Percentiles rank a stretch among this genome's conserved stretches.
Evolutionary conservation across 179 eudicot genomes (phyloP).

Genomic region (Heliamphora pulchella): DNA sequence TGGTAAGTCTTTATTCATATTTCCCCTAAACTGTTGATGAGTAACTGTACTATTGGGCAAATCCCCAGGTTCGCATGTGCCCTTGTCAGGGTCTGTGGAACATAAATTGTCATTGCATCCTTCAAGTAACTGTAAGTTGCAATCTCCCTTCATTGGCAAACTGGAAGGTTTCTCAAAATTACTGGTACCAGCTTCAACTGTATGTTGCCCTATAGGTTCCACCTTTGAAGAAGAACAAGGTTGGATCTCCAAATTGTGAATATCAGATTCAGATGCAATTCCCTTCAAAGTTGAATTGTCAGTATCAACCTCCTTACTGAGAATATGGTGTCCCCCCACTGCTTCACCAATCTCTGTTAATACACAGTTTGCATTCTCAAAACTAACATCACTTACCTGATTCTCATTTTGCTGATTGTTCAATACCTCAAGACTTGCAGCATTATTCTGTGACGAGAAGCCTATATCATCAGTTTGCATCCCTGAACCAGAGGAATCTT

Average conservation of each 20-base stretch:
- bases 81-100: constrained; percentile 19
- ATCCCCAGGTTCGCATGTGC: constrained; percentile 17
- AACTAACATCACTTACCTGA: constrained; percentile 16
- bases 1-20: constrained; percentile 13
- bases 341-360: constrained; percentile 13
- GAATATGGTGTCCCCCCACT: neutral
- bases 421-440: constrained; percentile 15
- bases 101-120: constrained; percentile 19
- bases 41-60: constrained; percentile 16
- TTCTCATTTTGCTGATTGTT: constrained; percentile 23
- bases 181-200: constrained; percentile 19
- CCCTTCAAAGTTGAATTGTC: constrained; percentile 18
- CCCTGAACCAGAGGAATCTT: constrained; percentile 23
- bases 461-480: constrained; percentile 17
- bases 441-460: constrained; percentile 22
- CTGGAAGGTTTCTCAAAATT: constrained; percentile 14
- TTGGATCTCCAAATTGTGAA: constrained; percentile 3
- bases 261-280: constrained; percentile 21
- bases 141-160: constrained; percentile 8
- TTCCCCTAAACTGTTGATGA: constrained; percentile 18
- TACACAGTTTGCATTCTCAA: constrained; percentile 14
- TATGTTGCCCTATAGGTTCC: constrained; percentile 22
- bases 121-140: constrained; percentile 15
- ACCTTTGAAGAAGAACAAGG: constrained; percentile 13
- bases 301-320: constrained; percentile 8